Percentiles rank a stretch among this genome's conserved stretches.
Evolutionary conservation across 179 eudicot genomes (phyloP).

Genomic region (Beta lomatogona): DNA sequence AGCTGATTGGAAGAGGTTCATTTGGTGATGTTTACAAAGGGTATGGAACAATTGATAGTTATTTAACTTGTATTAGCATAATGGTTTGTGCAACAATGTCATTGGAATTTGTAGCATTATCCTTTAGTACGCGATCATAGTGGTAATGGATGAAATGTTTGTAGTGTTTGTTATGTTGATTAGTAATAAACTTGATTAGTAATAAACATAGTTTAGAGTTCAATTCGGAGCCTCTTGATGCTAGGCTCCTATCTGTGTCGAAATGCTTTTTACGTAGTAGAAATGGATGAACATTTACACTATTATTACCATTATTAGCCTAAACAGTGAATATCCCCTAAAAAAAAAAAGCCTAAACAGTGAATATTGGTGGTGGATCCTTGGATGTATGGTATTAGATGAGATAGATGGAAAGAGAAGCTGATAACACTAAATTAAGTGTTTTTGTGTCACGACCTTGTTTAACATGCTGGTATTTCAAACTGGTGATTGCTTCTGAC

Average conservation of each 20-base stretch:
- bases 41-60: conserved; percentile 38
- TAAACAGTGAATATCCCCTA: too few relatives aligned
- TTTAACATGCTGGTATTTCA: conserved; percentile 12
- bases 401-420: neutral
- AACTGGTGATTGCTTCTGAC: neutral
- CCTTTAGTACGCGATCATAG: neutral
- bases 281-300: conserved; percentile 10
- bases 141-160: neutral
- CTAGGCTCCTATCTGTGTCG: conserved; percentile 1
- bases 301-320: neutral
- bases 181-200: neutral
- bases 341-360: too few relatives aligned
- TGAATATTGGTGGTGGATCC: neutral
- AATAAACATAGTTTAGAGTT: neutral
- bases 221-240: neutral
- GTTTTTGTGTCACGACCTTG: neutral
- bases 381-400: conserved; percentile 4
- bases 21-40: conserved; percentile 97
- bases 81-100: neutral
- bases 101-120: neutral
- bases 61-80: neutral
- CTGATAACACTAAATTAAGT: neutral
- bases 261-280: neutral
- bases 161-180: neutral
- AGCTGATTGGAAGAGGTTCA: conserved; percentile 95